Conservation (phyloP, 495 filamentous ascomycete genomes). For the Cryomyces minteri region DNA sequence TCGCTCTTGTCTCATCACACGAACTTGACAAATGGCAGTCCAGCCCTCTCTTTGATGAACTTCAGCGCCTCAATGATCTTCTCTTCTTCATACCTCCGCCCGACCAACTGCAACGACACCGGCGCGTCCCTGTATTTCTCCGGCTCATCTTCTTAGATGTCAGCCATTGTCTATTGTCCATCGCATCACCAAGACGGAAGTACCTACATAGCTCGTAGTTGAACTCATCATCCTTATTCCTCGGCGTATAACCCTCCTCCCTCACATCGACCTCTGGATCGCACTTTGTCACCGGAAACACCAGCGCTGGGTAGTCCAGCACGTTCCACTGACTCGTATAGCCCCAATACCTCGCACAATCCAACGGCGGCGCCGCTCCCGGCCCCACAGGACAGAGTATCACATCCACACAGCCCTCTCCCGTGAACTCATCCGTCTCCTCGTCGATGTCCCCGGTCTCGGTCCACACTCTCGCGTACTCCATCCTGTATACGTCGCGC, state of each 20-base stretch:
- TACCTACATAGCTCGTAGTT: slow-evolving; percentile 22
- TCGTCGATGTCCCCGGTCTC: slow-evolving; percentile 17
- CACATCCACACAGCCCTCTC: slow-evolving; percentile 40
- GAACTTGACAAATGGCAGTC: slow-evolving; percentile 4
- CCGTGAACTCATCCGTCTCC: slow-evolving; percentile 1
- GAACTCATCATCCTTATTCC: slow-evolving; percentile 22
- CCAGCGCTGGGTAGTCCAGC: slow-evolving; percentile 42
- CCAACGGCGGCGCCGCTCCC: slow-evolving; percentile 38
- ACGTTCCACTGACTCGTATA: slow-evolving; percentile 63
- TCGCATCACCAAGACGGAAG: background rate
- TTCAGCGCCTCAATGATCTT: slow-evolving; percentile 25
- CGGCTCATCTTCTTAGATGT: slow-evolving; percentile 10
- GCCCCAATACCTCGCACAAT: slow-evolving; percentile 45
- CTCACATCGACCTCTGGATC: slow-evolving; percentile 19
- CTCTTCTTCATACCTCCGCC: slow-evolving; percentile 25
- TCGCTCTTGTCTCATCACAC: too few relatives aligned
- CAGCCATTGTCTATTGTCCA: background rate
- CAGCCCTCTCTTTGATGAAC: slow-evolving; percentile 15
- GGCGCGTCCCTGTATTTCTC: slow-evolving; percentile 16
- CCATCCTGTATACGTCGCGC: slow-evolving; percentile 37
- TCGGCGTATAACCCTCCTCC: slow-evolving; percentile 15
- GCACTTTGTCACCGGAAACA: slow-evolving; percentile 35
- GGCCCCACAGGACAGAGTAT: slow-evolving; percentile 47
- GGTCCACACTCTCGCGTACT: slow-evolving; percentile 44
- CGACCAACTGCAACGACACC: slow-evolving; percentile 25